These are phyloP conservation scores for Spizellomyces punctatus DNA, from an alignment of 192 early-diverging fungal genomes.

Conservation along the genomic window DNA sequence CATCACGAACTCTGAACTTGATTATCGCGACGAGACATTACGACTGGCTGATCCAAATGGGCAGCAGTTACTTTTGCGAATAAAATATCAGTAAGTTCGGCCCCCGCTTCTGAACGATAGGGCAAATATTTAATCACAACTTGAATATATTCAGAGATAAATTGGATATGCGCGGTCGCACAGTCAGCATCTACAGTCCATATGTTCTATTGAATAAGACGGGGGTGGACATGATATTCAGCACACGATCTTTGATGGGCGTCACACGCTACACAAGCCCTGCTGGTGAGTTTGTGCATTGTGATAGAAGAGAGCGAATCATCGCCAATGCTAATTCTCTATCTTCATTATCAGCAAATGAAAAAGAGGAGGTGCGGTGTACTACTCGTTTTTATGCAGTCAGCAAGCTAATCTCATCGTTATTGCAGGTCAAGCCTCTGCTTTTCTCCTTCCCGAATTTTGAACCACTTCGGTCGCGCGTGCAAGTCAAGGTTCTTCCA, in stretches of 20 bases:
- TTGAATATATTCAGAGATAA: slow-evolving; percentile 40
- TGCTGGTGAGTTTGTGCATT: slow-evolving; percentile 43
- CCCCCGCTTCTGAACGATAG: neutral
- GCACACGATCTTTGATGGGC: slow-evolving; percentile 79
- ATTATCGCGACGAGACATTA: slow-evolving; percentile 81
- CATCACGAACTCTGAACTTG: slow-evolving; percentile 78
- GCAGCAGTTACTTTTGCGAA: slow-evolving; percentile 56
- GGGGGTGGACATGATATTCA: slow-evolving; percentile 75
- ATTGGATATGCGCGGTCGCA: slow-evolving; percentile 68
- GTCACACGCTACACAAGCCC: slow-evolving; percentile 72
- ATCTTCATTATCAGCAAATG: neutral
- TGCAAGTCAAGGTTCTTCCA: slow-evolving; percentile 70
- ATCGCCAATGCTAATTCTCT: slow-evolving; percentile 1
- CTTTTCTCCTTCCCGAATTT: slow-evolving; percentile 93
- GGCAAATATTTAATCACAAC: neutral
- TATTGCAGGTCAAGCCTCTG: slow-evolving; percentile 56
- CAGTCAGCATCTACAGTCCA: slow-evolving; percentile 89
- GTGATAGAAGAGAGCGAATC: neutral
- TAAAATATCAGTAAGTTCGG: slow-evolving; percentile 48
- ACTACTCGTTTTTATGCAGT: neutral
- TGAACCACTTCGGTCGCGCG: slow-evolving; percentile 78
- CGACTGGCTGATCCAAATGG: slow-evolving; percentile 68
- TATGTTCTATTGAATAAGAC: slow-evolving; percentile 95
- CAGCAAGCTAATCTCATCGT: neutral
- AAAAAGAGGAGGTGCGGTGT: slow-evolving; percentile 2